Conservation (phyloP, 2,329 filamentous ascomycete species). For the Mycosphaerelloides madeirae region DNA sequence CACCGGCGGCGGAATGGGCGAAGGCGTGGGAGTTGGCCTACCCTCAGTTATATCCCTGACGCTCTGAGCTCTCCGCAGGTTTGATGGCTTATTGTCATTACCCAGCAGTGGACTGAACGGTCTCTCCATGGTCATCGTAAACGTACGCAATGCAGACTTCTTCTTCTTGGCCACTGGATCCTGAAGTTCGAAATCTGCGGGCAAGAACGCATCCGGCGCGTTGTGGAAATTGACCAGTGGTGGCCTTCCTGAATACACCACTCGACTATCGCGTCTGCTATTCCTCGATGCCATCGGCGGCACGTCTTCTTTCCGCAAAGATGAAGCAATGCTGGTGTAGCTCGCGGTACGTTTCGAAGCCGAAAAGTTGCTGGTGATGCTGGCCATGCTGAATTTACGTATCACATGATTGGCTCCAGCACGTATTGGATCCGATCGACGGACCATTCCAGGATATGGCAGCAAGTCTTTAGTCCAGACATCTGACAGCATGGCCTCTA, state of each 20-base stretch:
- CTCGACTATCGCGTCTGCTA: constrained; percentile 3
- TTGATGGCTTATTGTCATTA: constrained; percentile 20
- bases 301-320: constrained; percentile 27
- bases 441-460: constrained; percentile 77
- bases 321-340: constrained; percentile 38
- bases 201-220: constrained; percentile 44
- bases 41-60: constrained; percentile 20
- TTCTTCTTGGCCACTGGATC: constrained; percentile 22
- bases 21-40: neutral
- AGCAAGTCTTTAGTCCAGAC: constrained; percentile 79
- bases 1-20: constrained; percentile 5
- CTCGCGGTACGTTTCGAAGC: constrained; percentile 68
- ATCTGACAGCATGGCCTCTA: constrained; percentile 70
- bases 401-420: constrained; percentile 82
- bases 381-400: constrained; percentile 78
- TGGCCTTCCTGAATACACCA: constrained; percentile 6
- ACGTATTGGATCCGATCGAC: constrained; percentile 64
- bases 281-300: constrained; percentile 4
- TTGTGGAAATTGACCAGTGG: constrained; percentile 44
- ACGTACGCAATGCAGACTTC: constrained; percentile 25
- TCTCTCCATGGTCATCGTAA: constrained; percentile 33
- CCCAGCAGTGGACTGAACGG: constrained; percentile 29
- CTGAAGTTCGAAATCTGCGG: constrained; percentile 45
- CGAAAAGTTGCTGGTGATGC: constrained; percentile 70
- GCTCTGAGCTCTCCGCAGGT: constrained; percentile 29